Evolutionary conservation across 805 yeast species (phyloP).

Genomic region (Starmerella stellata): DNA sequence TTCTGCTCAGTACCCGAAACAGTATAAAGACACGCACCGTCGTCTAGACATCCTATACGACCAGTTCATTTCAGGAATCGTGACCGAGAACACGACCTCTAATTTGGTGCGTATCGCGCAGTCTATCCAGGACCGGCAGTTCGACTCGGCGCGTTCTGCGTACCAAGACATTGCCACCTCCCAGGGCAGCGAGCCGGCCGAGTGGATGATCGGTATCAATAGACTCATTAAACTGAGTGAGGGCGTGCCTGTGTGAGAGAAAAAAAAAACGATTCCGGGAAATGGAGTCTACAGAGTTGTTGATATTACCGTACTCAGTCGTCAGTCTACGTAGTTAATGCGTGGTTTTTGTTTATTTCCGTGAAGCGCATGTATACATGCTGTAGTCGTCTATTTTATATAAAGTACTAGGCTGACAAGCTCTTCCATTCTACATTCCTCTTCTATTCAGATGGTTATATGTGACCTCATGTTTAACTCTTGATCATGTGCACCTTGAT

Average conservation of each 20-base stretch:
- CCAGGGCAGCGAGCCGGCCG: slow-evolving; percentile 57
- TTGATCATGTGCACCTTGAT: no score
- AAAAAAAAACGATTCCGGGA: no score
- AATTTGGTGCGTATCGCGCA: slow-evolving; percentile 35
- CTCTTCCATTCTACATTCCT: no score
- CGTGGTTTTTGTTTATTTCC: no score
- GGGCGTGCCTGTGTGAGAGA: slow-evolving; percentile 18
- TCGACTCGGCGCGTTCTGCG: slow-evolving; percentile 35
- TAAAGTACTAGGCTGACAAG: no score
- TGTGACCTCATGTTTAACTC: no score
- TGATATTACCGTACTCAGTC: no score
- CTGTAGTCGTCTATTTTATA: no score
- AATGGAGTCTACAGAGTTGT: no score
- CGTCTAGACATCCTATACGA: slow-evolving; percentile 60
- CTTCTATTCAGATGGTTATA: no score
- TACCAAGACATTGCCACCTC: slow-evolving; percentile 41
- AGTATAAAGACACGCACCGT: slow-evolving; percentile 63
- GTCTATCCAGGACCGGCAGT: slow-evolving; percentile 38
- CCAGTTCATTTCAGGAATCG: slow-evolving; percentile 51
- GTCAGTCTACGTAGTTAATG: no score
- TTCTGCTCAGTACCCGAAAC: slow-evolving; percentile 57
- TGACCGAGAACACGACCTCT: slow-evolving; percentile 38
- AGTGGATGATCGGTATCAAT: slow-evolving; percentile 85
- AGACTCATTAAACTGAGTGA: slow-evolving; percentile 56
- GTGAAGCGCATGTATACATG: no score